phyloP scores from a whole-genome alignment of 179 eudicot species.

The Silene noctiflora region DNA sequence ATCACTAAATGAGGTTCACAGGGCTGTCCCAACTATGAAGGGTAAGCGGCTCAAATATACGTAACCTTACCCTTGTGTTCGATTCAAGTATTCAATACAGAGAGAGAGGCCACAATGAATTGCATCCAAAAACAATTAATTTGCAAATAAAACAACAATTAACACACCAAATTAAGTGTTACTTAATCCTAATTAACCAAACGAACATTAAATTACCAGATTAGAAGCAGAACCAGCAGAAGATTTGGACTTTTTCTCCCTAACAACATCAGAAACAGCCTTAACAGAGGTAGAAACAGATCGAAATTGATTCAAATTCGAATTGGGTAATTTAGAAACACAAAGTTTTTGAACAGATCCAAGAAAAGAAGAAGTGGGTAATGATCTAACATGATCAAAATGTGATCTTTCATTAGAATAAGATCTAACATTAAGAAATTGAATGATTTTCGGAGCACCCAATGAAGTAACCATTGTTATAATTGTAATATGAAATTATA shows the following conservation, averaged over 20 bases:
- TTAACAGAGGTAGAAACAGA: slow-evolving; percentile 26
- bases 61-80: background rate
- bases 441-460: slow-evolving; percentile 43
- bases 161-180: background rate
- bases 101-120: too few species aligned
- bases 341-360: slow-evolving; percentile 45
- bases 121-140: background rate
- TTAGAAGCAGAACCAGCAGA: slow-evolving; percentile 33
- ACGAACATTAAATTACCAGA: slow-evolving; percentile 37
- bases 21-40: background rate
- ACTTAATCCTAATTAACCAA: background rate
- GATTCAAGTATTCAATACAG: too few species aligned
- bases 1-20: background rate
- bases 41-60: background rate
- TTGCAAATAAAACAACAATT: background rate
- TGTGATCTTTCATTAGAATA: slow-evolving; percentile 33
- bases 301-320: slow-evolving; percentile 23
- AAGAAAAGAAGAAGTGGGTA: slow-evolving; percentile 32
- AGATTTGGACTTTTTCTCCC: slow-evolving; percentile 46
- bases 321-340: slow-evolving; percentile 18
- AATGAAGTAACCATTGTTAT: slow-evolving; percentile 40
- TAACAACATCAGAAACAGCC: slow-evolving; percentile 52
- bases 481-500: too few species aligned
- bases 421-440: slow-evolving; percentile 46
- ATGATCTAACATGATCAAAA: slow-evolving; percentile 33